Conservation (phyloP, 306 rosid species). For the Heteromeles arbutifolia region DNA sequence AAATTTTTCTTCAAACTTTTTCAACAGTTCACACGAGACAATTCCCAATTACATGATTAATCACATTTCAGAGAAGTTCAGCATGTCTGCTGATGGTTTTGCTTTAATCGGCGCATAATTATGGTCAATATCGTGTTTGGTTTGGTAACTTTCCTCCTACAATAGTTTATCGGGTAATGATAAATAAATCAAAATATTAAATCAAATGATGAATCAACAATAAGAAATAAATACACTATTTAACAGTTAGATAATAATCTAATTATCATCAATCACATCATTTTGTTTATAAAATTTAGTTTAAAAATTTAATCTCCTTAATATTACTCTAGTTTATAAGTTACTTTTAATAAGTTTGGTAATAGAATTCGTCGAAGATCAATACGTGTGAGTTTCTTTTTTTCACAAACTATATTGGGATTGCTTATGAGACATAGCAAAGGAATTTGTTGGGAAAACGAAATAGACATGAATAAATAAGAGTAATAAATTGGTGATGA, state of each 20-base stretch:
- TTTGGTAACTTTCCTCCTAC: neutral
- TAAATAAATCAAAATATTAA: too few species aligned
- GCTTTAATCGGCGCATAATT: neutral
- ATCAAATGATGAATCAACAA: too few species aligned
- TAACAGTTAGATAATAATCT: too few species aligned
- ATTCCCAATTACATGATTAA: neutral
- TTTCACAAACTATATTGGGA: neutral
- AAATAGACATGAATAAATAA: neutral
- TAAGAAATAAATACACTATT: too few species aligned
- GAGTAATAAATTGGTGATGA: neutral
- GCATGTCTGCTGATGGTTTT: neutral
- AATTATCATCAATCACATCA: too few species aligned
- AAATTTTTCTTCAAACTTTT: too few species aligned
- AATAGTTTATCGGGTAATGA: too few species aligned
- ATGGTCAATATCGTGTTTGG: neutral
- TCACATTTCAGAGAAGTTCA: neutral
- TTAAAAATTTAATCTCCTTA: accelerated
- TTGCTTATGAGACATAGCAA: neutral
- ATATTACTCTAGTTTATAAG: too few species aligned
- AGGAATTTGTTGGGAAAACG: neutral
- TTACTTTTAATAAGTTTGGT: neutral
- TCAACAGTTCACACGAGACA: too few species aligned
- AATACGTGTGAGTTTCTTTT: too few species aligned
- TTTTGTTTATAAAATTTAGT: too few species aligned
- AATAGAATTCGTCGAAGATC: neutral